These are phyloP conservation scores for Triglochin maritima DNA, from an alignment of 106 monocot genomes.

Conservation along the genomic window DNA sequence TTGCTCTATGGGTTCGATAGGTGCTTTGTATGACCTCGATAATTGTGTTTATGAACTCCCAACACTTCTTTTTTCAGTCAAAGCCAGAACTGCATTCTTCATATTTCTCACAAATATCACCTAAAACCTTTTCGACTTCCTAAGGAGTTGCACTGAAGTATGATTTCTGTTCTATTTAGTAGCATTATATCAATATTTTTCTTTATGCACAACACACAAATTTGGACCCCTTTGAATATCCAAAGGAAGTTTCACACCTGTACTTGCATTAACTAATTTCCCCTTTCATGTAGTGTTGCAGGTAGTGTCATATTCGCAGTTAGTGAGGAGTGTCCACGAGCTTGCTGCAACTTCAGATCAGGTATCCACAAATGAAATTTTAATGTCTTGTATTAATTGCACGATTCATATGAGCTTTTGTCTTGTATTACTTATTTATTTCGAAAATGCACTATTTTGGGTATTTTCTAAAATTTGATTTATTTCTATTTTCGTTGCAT, in stretches of 20 bases:
- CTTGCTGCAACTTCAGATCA: constrained; percentile 86
- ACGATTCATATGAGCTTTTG: not conserved
- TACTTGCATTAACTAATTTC: not conserved
- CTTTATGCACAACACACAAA: not conserved
- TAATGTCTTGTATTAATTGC: constrained; percentile 2
- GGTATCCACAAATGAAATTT: constrained; percentile 26
- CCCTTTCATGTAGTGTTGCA: constrained; percentile 9
- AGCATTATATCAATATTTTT: not conserved
- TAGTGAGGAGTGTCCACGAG: constrained; percentile 85
- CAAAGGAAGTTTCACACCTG: not conserved
- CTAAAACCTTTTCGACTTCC: too few species aligned
- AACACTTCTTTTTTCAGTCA: too few species aligned
- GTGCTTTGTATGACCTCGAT: too few species aligned
- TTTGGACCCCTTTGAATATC: not conserved
- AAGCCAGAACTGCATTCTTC: too few species aligned
- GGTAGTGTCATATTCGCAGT: constrained; percentile 86
- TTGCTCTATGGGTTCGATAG: too few species aligned
- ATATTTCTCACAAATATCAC: too few species aligned
- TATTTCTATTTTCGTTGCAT: too few species aligned
- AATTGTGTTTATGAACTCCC: too few species aligned
- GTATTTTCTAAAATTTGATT: too few species aligned
- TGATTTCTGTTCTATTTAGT: not conserved
- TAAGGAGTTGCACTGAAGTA: too few species aligned
- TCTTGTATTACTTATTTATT: not conserved
- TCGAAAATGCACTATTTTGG: too few species aligned